Percentiles rank a stretch among this genome's conserved stretches.
Evolutionary conservation across 169 alveolate genomes (phyloP).

Genomic region (Plasmodium chabaudi): DNA sequence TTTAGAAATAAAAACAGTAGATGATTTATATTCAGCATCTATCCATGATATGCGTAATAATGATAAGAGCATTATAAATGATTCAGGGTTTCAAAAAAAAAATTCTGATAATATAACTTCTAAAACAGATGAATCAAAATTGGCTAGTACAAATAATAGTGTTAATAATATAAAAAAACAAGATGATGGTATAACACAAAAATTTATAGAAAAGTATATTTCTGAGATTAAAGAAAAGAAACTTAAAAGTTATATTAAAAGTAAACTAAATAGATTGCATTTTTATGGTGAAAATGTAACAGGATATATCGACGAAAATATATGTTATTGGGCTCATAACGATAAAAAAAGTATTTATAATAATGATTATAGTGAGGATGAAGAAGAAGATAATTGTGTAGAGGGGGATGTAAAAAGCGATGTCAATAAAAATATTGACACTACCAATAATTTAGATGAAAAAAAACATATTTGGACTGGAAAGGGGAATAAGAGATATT

Average conservation of each 20-base stretch:
- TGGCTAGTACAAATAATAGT: no score
- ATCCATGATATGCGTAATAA: background rate
- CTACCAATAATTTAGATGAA: background rate
- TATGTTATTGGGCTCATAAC: constrained; percentile 56
- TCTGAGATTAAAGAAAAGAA: constrained; percentile 24
- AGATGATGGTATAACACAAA: no score
- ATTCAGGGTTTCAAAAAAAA: no score
- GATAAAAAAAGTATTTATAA: constrained; percentile 24
- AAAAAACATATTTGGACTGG: background rate
- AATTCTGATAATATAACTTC: no score
- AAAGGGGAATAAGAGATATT: constrained; percentile 23
- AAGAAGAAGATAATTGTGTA: constrained; percentile 1
- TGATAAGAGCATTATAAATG: background rate
- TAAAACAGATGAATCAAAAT: no score
- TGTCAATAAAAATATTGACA: background rate
- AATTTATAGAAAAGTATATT: background rate
- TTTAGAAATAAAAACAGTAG: constrained; percentile 19
- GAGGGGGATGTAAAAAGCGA: background rate
- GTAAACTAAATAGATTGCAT: constrained; percentile 44
- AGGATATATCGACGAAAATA: constrained; percentile 67
- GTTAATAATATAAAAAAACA: no score
- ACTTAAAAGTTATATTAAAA: constrained; percentile 25
- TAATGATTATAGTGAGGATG: constrained; percentile 20
- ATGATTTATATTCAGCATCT: constrained; percentile 16
- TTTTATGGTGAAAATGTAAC: constrained; percentile 13